phyloP scores from a whole-genome alignment of 139 green algal genomes.

The Closterium sp. region DNA sequence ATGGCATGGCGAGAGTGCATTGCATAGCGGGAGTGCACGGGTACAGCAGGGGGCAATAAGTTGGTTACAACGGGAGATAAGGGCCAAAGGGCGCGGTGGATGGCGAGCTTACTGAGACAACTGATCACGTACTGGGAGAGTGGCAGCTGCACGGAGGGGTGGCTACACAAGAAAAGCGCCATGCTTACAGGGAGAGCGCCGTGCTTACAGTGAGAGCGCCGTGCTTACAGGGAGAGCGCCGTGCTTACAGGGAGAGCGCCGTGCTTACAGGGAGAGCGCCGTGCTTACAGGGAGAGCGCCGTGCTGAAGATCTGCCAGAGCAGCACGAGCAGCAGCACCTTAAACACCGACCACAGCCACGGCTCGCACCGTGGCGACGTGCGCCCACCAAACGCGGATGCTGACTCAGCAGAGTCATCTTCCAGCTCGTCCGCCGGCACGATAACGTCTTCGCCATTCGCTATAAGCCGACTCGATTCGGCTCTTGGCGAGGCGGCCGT shows the following conservation, averaged over 20 bases:
- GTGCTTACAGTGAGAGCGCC: too few species aligned
- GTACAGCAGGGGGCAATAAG: not conserved
- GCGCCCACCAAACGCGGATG: not conserved
- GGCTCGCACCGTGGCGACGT: not conserved
- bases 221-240: too few species aligned
- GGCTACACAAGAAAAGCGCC: too few species aligned
- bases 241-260: too few species aligned
- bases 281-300: slow-evolving; percentile 28
- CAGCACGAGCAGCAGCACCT: slow-evolving; percentile 32
- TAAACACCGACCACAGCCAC: slow-evolving; percentile 4
- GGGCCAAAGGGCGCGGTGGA: too few species aligned
- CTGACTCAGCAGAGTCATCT: not conserved
- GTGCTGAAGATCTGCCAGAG: slow-evolving; percentile 46
- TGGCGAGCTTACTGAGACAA: too few species aligned
- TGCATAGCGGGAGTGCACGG: not conserved
- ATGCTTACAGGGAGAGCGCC: too few species aligned
- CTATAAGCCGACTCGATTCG: not conserved
- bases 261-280: too few species aligned
- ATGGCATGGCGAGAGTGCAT: not conserved
- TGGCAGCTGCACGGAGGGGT: too few species aligned
- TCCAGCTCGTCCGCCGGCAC: not conserved
- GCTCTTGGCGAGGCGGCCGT: not conserved
- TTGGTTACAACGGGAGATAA: not conserved
- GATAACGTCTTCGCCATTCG: not conserved
- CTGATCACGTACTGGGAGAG: too few species aligned